These are phyloP conservation scores for Sporothrix pallida DNA, from an alignment of 2,329 filamentous ascomycete genomes.

Conservation along the genomic window DNA sequence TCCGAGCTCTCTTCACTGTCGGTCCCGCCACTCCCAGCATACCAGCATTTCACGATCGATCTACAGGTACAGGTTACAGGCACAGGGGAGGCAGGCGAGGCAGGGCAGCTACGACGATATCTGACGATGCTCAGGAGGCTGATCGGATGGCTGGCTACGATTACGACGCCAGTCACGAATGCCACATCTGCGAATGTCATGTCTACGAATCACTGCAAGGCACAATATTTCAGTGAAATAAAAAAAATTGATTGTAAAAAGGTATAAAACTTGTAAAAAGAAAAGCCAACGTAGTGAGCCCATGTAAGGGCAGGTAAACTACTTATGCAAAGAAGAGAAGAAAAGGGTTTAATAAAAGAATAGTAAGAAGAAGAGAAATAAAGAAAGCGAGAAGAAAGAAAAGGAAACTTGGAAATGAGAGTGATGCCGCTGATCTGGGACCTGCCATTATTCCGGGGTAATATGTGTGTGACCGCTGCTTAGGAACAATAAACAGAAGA, in stretches of 20 bases:
- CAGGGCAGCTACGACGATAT: not conserved
- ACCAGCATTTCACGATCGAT: not conserved
- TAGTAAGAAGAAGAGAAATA: not conserved
- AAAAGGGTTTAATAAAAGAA: not conserved
- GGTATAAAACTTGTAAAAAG: not conserved
- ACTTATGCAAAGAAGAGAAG: not conserved
- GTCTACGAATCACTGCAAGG: not conserved
- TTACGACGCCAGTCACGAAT: not conserved
- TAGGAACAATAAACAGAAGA: not conserved
- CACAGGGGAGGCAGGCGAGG: not conserved
- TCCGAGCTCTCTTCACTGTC: not conserved
- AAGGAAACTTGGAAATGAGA: not conserved
- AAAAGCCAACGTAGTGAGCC: not conserved
- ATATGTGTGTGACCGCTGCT: not conserved
- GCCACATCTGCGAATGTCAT: too few relatives aligned
- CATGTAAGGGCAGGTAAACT: not conserved
- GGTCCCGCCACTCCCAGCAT: too few relatives aligned
- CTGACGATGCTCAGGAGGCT: not conserved
- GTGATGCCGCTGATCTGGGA: not conserved
- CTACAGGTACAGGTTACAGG: not conserved
- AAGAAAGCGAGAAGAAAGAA: not conserved
- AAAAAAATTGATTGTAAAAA: not conserved
- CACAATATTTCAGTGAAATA: not conserved
- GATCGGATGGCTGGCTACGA: not conserved
- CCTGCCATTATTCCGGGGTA: not conserved